phyloP scores from a whole-genome alignment of 2,329 filamentous ascomycete genomes.

The Alternaria consortialis region DNA sequence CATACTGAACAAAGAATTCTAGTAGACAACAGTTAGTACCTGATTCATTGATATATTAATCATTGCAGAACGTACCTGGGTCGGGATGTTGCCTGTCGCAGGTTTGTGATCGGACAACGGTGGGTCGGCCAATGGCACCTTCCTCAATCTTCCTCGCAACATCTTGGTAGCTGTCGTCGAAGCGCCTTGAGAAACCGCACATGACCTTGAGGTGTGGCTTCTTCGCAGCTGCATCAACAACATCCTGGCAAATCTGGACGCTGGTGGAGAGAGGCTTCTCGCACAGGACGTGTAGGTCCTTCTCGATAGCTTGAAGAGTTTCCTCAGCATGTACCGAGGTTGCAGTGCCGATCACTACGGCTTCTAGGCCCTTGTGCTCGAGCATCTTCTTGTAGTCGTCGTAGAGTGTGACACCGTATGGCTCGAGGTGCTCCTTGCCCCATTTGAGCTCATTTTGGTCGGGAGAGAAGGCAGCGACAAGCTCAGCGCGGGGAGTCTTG shows the following conservation, averaged over 20 bases:
- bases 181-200: conserved; percentile 57
- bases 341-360: conserved; percentile 52
- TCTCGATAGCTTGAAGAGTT: conserved; percentile 46
- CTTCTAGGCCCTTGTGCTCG: conserved; percentile 52
- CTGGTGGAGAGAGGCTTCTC: conserved; percentile 52
- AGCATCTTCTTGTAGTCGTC: conserved; percentile 60
- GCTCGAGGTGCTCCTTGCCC: conserved; percentile 56
- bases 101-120: conserved; percentile 55
- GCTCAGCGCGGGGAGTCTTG: conserved; percentile 57
- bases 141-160: conserved; percentile 47
- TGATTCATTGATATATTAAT: accelerated
- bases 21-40: conserved; percentile 27
- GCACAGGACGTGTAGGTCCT: conserved; percentile 50
- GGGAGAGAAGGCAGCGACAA: conserved; percentile 61
- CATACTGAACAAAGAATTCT: conserved; percentile 56
- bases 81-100: conserved; percentile 50
- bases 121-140: conserved; percentile 52
- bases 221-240: conserved; percentile 49
- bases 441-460: conserved; percentile 57
- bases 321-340: conserved; percentile 50
- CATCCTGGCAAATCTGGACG: conserved; percentile 38
- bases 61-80: conserved; percentile 13
- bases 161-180: conserved; percentile 56
- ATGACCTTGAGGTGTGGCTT: conserved; percentile 55
- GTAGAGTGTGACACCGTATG: conserved; percentile 58